A percentile compares a stretch with the other conserved stretches of the same genome.
phyloP scores from a whole-genome alignment of 1,139 yeast genomes.

The Yamadazyma pseudoaaseri region DNA sequence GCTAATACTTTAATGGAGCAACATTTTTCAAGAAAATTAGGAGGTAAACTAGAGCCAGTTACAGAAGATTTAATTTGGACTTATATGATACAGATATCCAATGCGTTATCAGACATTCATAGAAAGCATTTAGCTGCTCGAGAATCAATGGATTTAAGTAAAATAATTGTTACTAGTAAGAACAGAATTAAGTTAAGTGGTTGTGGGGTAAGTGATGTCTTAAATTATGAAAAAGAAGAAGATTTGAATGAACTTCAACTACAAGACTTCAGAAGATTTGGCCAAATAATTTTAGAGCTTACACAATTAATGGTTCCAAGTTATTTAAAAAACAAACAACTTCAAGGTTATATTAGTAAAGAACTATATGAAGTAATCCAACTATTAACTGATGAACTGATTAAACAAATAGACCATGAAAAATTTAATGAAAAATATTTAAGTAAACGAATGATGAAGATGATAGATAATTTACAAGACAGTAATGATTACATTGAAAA shows the following conservation, averaged over 20 bases:
- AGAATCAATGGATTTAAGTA: constrained; percentile 56
- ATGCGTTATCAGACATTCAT: constrained; percentile 67
- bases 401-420: constrained; percentile 12
- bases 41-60: constrained; percentile 41
- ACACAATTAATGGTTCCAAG: constrained; percentile 43
- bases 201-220: constrained; percentile 70
- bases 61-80: constrained; percentile 73
- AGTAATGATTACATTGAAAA: constrained; percentile 66
- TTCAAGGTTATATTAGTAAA: constrained; percentile 20
- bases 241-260: constrained; percentile 34
- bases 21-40: constrained; percentile 32
- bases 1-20: constrained; percentile 32
- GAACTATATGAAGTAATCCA: constrained; percentile 22
- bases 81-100: constrained; percentile 69
- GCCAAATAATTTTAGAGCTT: constrained; percentile 56
- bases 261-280: constrained; percentile 57
- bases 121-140: constrained; percentile 61
- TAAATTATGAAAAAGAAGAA: constrained; percentile 41
- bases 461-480: constrained; percentile 57
- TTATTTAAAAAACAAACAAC: constrained; percentile 18
- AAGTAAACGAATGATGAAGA: constrained; percentile 26
- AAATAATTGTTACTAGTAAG: constrained; percentile 69
- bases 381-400: constrained; percentile 10
- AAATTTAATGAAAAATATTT: constrained; percentile 33
- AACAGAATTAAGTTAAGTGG: constrained; percentile 71